A percentile compares a stretch with the other conserved stretches of the same genome.
phyloP scores from a whole-genome alignment of 148 eudicot genomes.

The Arctostaphylos glauca region DNA sequence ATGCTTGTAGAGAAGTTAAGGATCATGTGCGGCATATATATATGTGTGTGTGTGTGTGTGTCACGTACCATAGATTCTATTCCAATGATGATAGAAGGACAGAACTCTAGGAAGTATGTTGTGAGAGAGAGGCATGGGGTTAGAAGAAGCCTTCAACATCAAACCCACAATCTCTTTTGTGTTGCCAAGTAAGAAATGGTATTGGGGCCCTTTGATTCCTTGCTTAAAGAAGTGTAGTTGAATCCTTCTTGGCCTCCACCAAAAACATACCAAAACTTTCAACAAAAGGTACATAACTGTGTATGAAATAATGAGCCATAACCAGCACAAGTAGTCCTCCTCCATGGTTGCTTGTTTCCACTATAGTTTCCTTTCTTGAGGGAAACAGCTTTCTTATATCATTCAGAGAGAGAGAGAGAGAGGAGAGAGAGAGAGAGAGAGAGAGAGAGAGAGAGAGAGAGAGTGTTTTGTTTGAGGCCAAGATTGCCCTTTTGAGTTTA shows the following conservation, averaged over 20 bases:
- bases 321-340: background rate
- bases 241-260: slow-evolving; percentile 73
- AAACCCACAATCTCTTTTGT: slow-evolving; percentile 71
- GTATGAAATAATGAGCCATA: slow-evolving; percentile 19
- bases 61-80: slow-evolving; percentile 74
- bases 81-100: slow-evolving; percentile 93
- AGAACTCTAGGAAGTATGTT: slow-evolving; percentile 89
- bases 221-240: slow-evolving; percentile 61
- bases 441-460: background rate
- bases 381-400: background rate
- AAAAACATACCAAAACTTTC: slow-evolving; percentile 49
- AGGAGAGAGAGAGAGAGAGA: background rate
- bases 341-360: background rate
- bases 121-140: slow-evolving; percentile 69
- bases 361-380: background rate
- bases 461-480: background rate
- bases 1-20: background rate
- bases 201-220: slow-evolving; percentile 82
- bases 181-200: slow-evolving; percentile 66
- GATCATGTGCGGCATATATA: background rate
- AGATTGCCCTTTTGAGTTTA: background rate
- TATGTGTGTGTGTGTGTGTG: too few species aligned
- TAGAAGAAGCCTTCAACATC: slow-evolving; percentile 70
- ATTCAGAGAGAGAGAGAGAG: background rate
- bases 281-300: slow-evolving; percentile 20